Conservation (phyloP, 768 basidiomycete species). For the Collybiopsis confluens region DNA sequence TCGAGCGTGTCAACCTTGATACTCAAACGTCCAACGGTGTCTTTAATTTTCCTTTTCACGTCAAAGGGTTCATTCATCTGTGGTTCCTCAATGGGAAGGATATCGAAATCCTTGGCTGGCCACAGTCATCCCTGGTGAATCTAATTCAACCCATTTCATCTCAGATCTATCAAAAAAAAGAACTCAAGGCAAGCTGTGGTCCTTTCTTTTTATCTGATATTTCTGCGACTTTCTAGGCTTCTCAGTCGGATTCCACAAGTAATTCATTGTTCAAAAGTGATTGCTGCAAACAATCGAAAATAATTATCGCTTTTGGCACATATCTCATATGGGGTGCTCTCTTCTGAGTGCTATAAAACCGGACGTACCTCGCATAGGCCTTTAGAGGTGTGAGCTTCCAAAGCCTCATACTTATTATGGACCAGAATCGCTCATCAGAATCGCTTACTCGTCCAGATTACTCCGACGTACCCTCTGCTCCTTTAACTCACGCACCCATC, state of each 20-base stretch:
- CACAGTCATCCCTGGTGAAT: neutral
- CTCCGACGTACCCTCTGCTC: too few relatives aligned
- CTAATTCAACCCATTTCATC: neutral
- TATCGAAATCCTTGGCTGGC: neutral
- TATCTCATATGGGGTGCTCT: neutral
- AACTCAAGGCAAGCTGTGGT: neutral
- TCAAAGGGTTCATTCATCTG: conserved; percentile 2
- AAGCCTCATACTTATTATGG: neutral
- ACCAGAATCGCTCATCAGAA: neutral
- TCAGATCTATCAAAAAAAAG: neutral
- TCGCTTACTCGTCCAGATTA: neutral
- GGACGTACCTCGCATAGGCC: neutral
- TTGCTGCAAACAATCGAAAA: conserved; percentile 1
- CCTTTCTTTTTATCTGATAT: neutral
- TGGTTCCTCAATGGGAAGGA: conserved; percentile 1
- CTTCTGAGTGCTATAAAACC: neutral
- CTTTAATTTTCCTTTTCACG: conserved; percentile 6
- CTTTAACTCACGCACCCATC: too few relatives aligned
- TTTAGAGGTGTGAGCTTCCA: neutral
- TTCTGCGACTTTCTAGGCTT: too few relatives aligned
- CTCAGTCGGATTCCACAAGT: too few relatives aligned
- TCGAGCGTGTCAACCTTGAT: neutral
- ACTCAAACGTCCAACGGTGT: neutral
- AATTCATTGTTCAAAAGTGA: neutral
- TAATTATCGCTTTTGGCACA: conserved; percentile 1